Evolutionary conservation across 2,329 filamentous ascomycete species (phyloP), one percentile per base, ranked within the genome.

Genomic region (Scytalidium sp.): DNA sequence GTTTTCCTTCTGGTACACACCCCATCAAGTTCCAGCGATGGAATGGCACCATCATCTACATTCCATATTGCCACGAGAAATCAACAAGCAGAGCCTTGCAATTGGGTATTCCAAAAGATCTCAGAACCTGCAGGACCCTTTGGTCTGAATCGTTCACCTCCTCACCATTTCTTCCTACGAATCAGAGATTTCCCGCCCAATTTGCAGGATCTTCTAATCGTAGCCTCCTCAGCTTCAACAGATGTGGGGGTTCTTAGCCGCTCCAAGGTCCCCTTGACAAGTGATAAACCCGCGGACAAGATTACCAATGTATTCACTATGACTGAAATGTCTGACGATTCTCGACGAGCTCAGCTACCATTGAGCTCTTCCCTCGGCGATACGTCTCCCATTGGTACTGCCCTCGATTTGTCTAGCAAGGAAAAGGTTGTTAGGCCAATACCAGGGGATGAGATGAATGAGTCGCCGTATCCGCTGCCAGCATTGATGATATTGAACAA

Each of bases 401-500:
- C 84, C 0, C 68, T 97, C 42, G 94, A 99, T 67, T 72, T 97
- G n/a, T 95, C 92, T 1, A 82, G 81, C 63, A 88, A 81, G 51
- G 87, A 93, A 46, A 89, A 83, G 58, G 88, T 96, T 2, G 76
- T 82, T 54, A 84, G 86, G 56, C 92, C 92, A 1, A 87, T 96
- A 50, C 83, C 83, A 19, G 79, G 82, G 1, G 87, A 94, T 55
- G 87, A 96, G 62, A 83, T 95, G 43, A 80, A 87, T 25, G 81
- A 92, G 60, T 95, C 91, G 3, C 79, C 85, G 0, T 84, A 83
- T 1, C 93, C 94, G 11, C 70, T 97, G 8, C 94, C 94, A 5
- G 90, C 85, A 10, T 75, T 96, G 40, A 86, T 94, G 77, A 79
- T 90, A 23, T 74, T 99, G 15, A 97, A 95, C 52, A 86, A 96